Evolutionary conservation across 2,329 filamentous ascomycete genomes (phyloP).

Genomic region (Trichophyton equinum): DNA sequence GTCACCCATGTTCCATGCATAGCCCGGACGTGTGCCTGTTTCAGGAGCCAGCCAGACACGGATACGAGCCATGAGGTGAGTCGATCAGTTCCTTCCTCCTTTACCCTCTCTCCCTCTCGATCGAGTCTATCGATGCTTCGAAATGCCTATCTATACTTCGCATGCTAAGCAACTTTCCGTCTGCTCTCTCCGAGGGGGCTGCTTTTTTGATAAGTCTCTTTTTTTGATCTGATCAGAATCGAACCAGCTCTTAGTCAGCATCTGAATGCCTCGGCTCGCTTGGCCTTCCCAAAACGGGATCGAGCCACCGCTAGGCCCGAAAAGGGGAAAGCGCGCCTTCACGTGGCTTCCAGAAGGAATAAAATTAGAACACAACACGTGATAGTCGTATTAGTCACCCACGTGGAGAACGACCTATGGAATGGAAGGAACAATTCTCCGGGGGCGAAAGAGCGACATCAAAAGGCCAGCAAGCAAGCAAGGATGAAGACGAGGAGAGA

Average conservation of each 20-base stretch:
- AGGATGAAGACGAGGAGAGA: background rate
- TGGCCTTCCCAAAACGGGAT: background rate
- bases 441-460: background rate
- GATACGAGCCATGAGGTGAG: background rate
- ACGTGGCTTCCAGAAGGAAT: slow-evolving; percentile 3
- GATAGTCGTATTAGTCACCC: slow-evolving; percentile 1
- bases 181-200: background rate
- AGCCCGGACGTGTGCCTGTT: slow-evolving; percentile 1
- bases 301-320: background rate
- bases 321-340: background rate
- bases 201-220: background rate
- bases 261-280: background rate
- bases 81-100: background rate
- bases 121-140: too few relatives aligned
- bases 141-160: background rate
- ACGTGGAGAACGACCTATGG: background rate
- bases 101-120: background rate
- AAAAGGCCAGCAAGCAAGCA: too few relatives aligned
- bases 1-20: background rate
- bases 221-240: background rate
- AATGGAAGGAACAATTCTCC: background rate
- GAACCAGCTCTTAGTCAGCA: background rate
- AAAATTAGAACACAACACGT: background rate
- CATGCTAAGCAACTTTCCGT: background rate
- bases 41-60: background rate